These are phyloP conservation scores for Tricholoma terreum DNA, from an alignment of 768 basidiomycete species.

Conservation along the genomic window DNA sequence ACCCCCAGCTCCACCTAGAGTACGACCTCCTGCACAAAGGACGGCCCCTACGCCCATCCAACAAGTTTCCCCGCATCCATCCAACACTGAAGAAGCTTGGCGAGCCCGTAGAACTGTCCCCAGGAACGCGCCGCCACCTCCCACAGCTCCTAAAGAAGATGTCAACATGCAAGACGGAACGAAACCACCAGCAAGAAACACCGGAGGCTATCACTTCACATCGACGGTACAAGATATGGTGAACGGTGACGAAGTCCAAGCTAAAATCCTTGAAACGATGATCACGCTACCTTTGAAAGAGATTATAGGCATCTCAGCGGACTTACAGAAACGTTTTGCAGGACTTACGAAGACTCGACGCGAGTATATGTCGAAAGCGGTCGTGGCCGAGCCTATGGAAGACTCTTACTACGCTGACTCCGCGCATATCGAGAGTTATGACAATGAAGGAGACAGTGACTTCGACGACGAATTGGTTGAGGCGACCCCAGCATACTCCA, in stretches of 20 bases:
- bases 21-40: not conserved
- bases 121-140: not conserved
- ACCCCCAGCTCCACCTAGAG: not conserved
- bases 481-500: too few relatives aligned
- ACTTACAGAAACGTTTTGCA: not conserved
- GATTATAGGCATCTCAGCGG: not conserved
- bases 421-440: not conserved
- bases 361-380: not conserved
- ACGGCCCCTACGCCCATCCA: too few relatives aligned
- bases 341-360: not conserved
- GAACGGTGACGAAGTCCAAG: not conserved
- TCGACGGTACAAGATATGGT: conserved; percentile 4
- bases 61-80: too few relatives aligned
- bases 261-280: not conserved
- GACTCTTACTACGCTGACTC: not conserved
- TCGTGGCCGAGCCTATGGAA: not conserved
- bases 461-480: too few relatives aligned
- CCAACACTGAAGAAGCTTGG: not conserved
- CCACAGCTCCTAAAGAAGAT: not conserved
- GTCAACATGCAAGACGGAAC: not conserved
- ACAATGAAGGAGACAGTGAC: not conserved
- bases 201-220: conserved; percentile 4
- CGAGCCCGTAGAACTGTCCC: not conserved
- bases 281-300: not conserved
- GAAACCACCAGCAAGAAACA: not conserved